Evolutionary conservation across 73 alveolate genomes (phyloP), one percentile per base, ranked within the genome.

Genomic region (Effrenium voratum): DNA sequence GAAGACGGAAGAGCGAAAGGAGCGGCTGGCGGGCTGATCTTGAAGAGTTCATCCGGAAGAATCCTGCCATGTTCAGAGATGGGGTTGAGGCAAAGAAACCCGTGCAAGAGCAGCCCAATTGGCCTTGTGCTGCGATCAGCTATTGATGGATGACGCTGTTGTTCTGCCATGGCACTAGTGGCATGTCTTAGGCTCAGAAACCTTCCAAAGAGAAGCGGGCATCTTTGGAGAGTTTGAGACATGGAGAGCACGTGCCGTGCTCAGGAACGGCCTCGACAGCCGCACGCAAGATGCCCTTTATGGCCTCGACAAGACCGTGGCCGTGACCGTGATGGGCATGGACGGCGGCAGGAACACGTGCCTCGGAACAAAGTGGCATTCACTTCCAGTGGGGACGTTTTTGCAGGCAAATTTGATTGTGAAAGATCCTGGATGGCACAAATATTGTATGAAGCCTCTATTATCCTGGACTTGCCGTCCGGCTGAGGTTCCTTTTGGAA

Each of bases 291-390:
- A 88, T 45, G 96, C 96, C 26, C 86, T 88, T 12, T 88, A 57
- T 44, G 86, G 57, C 16, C 96, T 88, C 75, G 73, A 68, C 96
- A 88, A 88, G 75, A 19, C 75, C 30, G 73, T 88, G 13, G 96
- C 96, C 38, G 40, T 88, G 76, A 68, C 81, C 46, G 96, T 88
- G 44, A 88, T 88, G 96, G 96, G 96, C 87, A 68, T 88, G 86
- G 96, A 88, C 52, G 96, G 96, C 50, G 96, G 96, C 55, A 66
- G 96, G 79, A 88, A 88, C 86, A 88, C 96, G 96, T 63, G n/a
- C 41, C 96, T 46, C 52, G 43, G 66, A 47, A 38, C 0, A 28
- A 55, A 15, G 68, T n/a, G n/a, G n/a, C n/a, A n/a, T n/a, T n/a
- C n/a, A n/a, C n/a, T n/a, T n/a, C n/a, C n/a, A n/a, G n/a, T n/a